A percentile compares a stretch with the other conserved stretches of the same genome.
phyloP scores from a whole-genome alignment of 257 asterid species.

The Forsythia suspensa region DNA sequence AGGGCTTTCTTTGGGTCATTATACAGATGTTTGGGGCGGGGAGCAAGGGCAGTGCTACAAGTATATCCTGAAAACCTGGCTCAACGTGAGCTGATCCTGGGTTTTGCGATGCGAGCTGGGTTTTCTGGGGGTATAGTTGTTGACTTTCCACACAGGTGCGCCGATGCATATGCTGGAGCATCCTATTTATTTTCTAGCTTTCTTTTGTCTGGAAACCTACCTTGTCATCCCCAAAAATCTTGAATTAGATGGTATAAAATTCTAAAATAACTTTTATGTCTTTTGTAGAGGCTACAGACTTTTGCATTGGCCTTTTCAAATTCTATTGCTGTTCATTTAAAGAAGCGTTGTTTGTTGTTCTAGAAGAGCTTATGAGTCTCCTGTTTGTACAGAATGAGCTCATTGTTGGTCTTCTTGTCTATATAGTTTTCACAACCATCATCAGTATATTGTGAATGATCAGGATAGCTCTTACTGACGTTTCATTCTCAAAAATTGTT shows the following conservation, averaged over 20 bases:
- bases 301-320: not conserved
- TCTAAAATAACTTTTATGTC: not conserved
- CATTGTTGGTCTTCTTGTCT: not conserved
- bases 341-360: not conserved
- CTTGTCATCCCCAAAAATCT: not conserved
- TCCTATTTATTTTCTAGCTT: not conserved
- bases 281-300: not conserved
- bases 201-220: not conserved
- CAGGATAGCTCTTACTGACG: too few relatives aligned
- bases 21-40: constrained; percentile 83
- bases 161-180: constrained; percentile 11
- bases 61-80: constrained; percentile 86
- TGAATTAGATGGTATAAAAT: too few relatives aligned
- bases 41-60: constrained; percentile 95
- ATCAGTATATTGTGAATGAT: not conserved
- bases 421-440: not conserved
- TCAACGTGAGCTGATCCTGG: constrained; percentile 83
- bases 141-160: constrained; percentile 92
- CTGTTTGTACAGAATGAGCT: not conserved
- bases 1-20: constrained; percentile 93
- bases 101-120: constrained; percentile 95
- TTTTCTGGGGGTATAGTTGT: constrained; percentile 93
- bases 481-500: too few relatives aligned
- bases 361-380: not conserved
- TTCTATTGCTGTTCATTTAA: not conserved